Base-by-base conservation (phyloP, 1,284 basidiomycete species). In the Rhizoctonia solani region DNA sequence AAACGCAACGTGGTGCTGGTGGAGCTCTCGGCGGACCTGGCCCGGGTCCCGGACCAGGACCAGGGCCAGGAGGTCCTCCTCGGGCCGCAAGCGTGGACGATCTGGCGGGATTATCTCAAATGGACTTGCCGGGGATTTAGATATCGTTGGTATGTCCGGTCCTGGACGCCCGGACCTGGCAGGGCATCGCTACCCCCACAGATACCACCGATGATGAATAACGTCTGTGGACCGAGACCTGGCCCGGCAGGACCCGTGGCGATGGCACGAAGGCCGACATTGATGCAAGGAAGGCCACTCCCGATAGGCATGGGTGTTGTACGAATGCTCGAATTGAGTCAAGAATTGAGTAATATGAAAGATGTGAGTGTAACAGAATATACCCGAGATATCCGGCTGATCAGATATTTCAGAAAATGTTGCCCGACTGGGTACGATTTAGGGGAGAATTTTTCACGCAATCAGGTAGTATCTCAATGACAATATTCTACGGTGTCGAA, bases 101-200 rank as follows among this genome's bases (percentile, higher is more conserved):
- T n/a, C n/a, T n/a, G n/a, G n/a, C n/a, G n/a, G n/a, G n/a, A n/a
- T n/a, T n/a, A n/a, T n/a, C n/a, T n/a, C n/a, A n/a, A n/a, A n/a
- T n/a, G n/a, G n/a, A n/a, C n/a, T n/a, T n/a, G n/a, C n/a, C n/a
- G n/a, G n/a, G n/a, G n/a, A n/a, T n/a, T n/a, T n/a, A n/a, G n/a
- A n/a, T n/a, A n/a, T n/a, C n/a, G n/a, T n/a, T n/a, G n/a, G n/a
- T n/a, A n/a, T n/a, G n/a, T n/a, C n/a, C n/a, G n/a, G n/a, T n/a
- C n/a, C n/a, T n/a, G n/a, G n/a, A n/a, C n/a, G n/a, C n/a, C n/a
- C n/a, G n/a, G n/a, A n/a, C n/a, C n/a, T n/a, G n/a, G n/a, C n/a
- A n/a, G n/a, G n/a, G n/a, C n/a, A n/a, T 63, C 58, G 19, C 50
- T 63, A 47, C 58, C 58, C 5, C 58, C 58, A 13, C 47, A 50